Evolutionary conservation across 2,329 filamentous ascomycete species (phyloP).

Genomic region (Trichoderma gracile): DNA sequence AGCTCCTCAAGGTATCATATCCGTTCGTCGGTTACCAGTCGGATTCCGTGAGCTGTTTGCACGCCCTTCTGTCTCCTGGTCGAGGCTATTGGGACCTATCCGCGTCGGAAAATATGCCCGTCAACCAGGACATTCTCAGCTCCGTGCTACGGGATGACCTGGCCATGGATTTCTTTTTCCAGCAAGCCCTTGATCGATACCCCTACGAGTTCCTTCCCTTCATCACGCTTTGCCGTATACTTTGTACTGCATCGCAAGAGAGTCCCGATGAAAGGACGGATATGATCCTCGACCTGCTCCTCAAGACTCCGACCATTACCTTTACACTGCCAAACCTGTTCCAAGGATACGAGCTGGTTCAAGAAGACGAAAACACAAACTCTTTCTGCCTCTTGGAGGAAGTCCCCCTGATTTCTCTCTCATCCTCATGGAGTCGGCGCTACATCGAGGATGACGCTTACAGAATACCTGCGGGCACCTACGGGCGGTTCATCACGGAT

Average conservation of each 20-base stretch:
- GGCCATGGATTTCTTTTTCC: conserved; percentile 61
- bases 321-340: conserved; percentile 73
- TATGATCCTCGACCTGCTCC: conserved; percentile 63
- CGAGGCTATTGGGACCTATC: conserved; percentile 56
- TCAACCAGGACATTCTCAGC: conserved; percentile 39
- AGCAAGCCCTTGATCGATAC: conserved; percentile 72
- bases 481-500: conserved; percentile 74
- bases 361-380: conserved; percentile 85
- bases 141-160: conserved; percentile 41
- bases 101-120: conserved; percentile 37
- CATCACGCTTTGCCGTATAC: conserved; percentile 66
- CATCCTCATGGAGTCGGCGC: conserved; percentile 48
- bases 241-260: conserved; percentile 48
- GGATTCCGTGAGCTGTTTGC: conserved; percentile 66
- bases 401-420: conserved; percentile 61
- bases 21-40: conserved; percentile 70
- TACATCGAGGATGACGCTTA: conserved; percentile 54
- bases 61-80: conserved; percentile 63
- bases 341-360: conserved; percentile 71
- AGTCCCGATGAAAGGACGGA: conserved; percentile 45
- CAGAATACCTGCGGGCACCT: conserved; percentile 64
- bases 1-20: conserved; percentile 68
- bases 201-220: conserved; percentile 85
- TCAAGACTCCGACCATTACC: conserved; percentile 72
- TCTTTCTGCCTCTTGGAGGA: conserved; percentile 67